Conservation (phyloP, 31 red algal genomes). For the Endocladia muricata region DNA sequence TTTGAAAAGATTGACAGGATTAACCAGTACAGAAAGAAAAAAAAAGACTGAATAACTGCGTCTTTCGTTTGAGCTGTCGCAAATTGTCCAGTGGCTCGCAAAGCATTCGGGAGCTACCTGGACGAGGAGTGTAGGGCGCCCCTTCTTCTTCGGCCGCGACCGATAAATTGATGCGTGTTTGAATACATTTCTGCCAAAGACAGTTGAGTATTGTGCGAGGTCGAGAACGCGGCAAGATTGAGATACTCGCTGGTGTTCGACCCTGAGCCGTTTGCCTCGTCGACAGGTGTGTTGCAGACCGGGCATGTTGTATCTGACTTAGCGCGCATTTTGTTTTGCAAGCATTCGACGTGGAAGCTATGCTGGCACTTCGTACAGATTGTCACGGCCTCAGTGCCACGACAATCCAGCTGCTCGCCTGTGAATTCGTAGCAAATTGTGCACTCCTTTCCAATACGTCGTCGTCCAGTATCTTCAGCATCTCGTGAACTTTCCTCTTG, state of each 20-base stretch:
- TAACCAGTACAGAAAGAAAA: not conserved
- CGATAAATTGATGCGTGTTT: constrained; percentile 2
- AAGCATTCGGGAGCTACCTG: no score
- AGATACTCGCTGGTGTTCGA: not conserved
- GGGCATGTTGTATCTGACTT: constrained; percentile 23
- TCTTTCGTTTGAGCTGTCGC: no score
- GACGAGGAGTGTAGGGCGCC: no score
- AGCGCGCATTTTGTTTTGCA: constrained; percentile 23
- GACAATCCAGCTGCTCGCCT: not conserved
- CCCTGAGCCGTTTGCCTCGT: not conserved
- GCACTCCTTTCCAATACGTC: constrained; percentile 26
- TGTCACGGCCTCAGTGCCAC: constrained; percentile 10
- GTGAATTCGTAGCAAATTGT: constrained; percentile 46
- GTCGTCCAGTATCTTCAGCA: not conserved
- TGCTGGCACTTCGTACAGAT: constrained; percentile 42
- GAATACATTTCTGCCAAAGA: not conserved
- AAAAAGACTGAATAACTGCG: no score
- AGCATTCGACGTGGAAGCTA: constrained; percentile 36
- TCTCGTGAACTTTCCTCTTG: not conserved
- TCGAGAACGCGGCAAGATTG: constrained; percentile 1
- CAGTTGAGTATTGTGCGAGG: not conserved
- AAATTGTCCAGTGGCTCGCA: no score
- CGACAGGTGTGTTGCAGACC: constrained; percentile 5
- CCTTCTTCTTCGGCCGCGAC: not conserved
- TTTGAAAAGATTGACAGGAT: constrained; percentile 25